A percentile compares a stretch with the other conserved stretches of the same genome.
Conservation (phyloP, 176 grass and related monocot genomes). For the Panicum miliaceum region DNA sequence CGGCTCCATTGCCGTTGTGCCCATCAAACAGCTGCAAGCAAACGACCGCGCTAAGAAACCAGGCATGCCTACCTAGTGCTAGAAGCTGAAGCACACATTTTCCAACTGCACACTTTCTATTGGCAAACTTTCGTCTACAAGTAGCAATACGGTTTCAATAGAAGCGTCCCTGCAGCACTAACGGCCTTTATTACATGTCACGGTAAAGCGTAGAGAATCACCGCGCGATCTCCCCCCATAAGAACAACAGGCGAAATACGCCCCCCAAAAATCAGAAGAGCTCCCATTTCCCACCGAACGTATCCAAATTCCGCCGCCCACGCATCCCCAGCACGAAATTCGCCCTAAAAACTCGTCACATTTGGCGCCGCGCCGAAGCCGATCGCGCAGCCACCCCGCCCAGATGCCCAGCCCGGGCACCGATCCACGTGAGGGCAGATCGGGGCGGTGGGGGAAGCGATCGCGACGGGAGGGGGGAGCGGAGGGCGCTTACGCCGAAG, state of each 20-base stretch:
- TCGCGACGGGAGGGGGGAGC: not conserved
- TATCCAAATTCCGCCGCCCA: slow-evolving; percentile 24
- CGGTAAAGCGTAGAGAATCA: not conserved
- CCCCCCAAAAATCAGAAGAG: slow-evolving; percentile 18
- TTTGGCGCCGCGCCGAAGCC: slow-evolving; percentile 5
- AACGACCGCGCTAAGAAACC: not conserved
- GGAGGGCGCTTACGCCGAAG: slow-evolving; percentile 51
- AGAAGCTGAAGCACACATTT: not conserved
- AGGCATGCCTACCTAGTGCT: not conserved
- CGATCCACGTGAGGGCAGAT: slow-evolving; percentile 41
- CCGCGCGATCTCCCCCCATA: not conserved
- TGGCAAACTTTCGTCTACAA: not conserved
- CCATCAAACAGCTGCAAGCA: slow-evolving; percentile 92
- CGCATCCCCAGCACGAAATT: slow-evolving; percentile 15
- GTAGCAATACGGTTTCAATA: not conserved
- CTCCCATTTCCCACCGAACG: not conserved
- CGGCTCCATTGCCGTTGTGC: slow-evolving; percentile 83
- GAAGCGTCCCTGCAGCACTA: not conserved
- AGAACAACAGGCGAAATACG: not conserved
- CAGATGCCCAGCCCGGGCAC: not conserved
- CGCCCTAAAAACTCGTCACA: not conserved
- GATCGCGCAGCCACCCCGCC: slow-evolving; percentile 54
- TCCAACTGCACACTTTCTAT: not conserved
- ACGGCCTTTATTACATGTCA: not conserved
- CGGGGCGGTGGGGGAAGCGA: not conserved